Percentiles rank a stretch among this genome's conserved stretches.
Evolutionary conservation across 225 moss, liverwort and hornwort genomes (phyloP).

Genomic region (Physcomitrium patens): DNA sequence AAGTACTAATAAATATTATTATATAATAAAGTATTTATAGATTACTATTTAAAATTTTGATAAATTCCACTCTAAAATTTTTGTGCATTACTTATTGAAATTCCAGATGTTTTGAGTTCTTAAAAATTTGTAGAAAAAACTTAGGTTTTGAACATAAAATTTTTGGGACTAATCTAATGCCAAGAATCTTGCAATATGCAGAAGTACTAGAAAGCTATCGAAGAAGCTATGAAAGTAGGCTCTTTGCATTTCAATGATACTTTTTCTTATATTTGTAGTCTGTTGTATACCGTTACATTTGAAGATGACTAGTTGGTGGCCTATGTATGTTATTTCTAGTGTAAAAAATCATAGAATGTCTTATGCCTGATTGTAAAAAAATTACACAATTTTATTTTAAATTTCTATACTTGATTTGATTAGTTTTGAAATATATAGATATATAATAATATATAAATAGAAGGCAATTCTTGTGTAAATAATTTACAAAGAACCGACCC

Average conservation of each 20-base stretch:
- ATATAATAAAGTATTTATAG: no score
- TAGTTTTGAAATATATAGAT: no score
- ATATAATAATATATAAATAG: no score
- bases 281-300: conserved; percentile 85
- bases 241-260: conserved; percentile 82
- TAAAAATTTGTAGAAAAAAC: not conserved
- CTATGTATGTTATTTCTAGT: not conserved
- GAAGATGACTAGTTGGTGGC: conserved; percentile 81
- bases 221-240: conserved; percentile 90
- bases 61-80: not conserved
- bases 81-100: not conserved
- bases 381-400: not conserved
- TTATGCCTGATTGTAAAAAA: not conserved
- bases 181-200: conserved; percentile 53
- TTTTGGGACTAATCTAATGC: not conserved
- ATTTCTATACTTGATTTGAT: not conserved
- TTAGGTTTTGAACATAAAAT: not conserved
- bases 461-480: no score
- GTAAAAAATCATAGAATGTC: not conserved
- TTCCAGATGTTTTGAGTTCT: not conserved
- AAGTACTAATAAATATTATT: no score
- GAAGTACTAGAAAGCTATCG: conserved; percentile 97
- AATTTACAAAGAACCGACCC: no score
- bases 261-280: conserved; percentile 74
- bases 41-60: not conserved